Conservation (phyloP, 2,329 filamentous ascomycete genomes). For the Exophiala spinifera region DNA sequence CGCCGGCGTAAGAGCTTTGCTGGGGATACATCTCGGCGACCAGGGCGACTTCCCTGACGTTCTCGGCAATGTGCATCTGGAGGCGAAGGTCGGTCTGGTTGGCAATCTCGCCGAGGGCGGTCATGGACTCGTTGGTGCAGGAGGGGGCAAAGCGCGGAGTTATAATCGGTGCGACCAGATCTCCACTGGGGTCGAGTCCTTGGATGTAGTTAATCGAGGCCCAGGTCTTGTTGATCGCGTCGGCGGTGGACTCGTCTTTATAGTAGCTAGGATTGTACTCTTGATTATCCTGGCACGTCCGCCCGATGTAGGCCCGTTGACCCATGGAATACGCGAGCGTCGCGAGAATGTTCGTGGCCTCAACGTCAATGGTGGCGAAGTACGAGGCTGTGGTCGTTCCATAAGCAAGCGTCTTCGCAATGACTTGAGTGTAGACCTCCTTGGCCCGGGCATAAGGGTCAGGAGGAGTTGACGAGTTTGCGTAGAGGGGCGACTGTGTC, state of each 20-base stretch:
- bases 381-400: slow-evolving; percentile 92
- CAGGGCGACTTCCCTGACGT: slow-evolving; percentile 67
- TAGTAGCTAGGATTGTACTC: slow-evolving; percentile 70
- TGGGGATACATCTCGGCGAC: slow-evolving; percentile 69
- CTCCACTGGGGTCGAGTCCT: slow-evolving; percentile 59
- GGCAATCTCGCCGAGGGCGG: slow-evolving; percentile 62
- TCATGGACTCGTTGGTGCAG: slow-evolving; percentile 54
- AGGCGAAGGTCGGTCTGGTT: slow-evolving; percentile 55
- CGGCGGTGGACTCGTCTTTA: slow-evolving; percentile 64
- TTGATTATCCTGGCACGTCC: slow-evolving; percentile 86
- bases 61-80: slow-evolving; percentile 90
- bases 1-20: slow-evolving; percentile 62
- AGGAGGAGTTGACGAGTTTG: slow-evolving; percentile 10
- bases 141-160: slow-evolving; percentile 64
- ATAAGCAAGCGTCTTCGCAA: slow-evolving; percentile 76
- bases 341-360: slow-evolving; percentile 82
- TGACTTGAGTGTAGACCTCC: slow-evolving; percentile 71
- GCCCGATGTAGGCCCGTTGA: slow-evolving; percentile 84
- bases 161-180: slow-evolving; percentile 71
- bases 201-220: slow-evolving; percentile 63
- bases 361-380: slow-evolving; percentile 83
- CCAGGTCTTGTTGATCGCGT: slow-evolving; percentile 55
- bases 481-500: slow-evolving; percentile 19
- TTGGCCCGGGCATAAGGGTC: slow-evolving; percentile 57
- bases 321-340: slow-evolving; percentile 72